A percentile compares a stretch with the other conserved stretches of the same genome.
phyloP scores from a whole-genome alignment of 345 rosid species.

The Acer yangbiense region DNA sequence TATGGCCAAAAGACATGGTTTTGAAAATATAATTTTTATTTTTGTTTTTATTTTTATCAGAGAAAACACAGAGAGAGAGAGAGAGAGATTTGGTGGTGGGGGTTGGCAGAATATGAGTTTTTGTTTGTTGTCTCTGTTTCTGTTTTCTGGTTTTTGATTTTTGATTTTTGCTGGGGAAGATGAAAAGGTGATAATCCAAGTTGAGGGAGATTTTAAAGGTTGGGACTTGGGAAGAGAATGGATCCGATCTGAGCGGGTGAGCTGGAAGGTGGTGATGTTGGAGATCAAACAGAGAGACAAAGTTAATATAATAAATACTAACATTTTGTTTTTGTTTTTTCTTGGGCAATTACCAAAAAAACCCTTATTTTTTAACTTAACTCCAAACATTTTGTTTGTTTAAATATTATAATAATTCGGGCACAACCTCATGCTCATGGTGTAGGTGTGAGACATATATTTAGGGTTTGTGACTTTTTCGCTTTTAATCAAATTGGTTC shows the following conservation, averaged over 20 bases:
- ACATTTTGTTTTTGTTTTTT: neutral
- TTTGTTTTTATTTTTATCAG: neutral
- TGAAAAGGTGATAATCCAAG: slow-evolving; percentile 20
- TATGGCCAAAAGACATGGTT: neutral
- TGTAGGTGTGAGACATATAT: no score
- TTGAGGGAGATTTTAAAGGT: slow-evolving; percentile 19
- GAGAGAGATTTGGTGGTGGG: neutral
- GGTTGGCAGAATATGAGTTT: neutral
- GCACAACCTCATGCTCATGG: no score
- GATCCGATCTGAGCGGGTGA: slow-evolving; percentile 64
- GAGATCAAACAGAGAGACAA: slow-evolving; percentile 12
- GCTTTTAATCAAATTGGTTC: no score
- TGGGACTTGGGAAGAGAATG: slow-evolving; percentile 18
- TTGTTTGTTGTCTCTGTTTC: neutral
- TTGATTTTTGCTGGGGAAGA: slow-evolving; percentile 19
- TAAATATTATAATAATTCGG: no score
- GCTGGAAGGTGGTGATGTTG: slow-evolving; percentile 29
- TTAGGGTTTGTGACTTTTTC: neutral
- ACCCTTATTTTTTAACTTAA: neutral
- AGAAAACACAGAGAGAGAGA: neutral
- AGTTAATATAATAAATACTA: neutral
- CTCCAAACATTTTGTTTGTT: neutral
- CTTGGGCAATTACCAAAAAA: neutral
- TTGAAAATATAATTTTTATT: no score
- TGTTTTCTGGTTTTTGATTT: neutral